These are phyloP conservation scores for Colletotrichum tropicicola DNA, from an alignment of 2,329 filamentous ascomycete genomes.

Conservation along the genomic window DNA sequence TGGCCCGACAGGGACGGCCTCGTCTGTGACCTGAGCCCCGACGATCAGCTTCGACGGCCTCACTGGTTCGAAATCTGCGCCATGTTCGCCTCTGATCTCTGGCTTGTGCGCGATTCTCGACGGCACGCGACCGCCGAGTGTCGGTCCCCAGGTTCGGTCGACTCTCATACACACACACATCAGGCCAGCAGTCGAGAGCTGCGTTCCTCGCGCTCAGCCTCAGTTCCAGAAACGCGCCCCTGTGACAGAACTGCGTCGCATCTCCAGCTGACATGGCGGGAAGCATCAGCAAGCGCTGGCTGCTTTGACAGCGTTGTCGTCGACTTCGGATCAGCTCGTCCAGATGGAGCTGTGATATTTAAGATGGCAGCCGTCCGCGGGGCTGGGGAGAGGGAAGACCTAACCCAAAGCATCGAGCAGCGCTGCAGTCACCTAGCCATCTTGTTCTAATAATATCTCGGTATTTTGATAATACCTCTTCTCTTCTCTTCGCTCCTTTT, in stretches of 20 bases:
- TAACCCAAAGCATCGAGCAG: neutral
- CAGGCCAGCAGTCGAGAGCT: neutral
- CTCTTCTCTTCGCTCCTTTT: neutral
- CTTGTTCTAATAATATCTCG: neutral
- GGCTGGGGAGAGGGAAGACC: neutral
- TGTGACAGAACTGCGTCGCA: slow-evolving; percentile 28
- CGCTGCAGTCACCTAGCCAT: neutral
- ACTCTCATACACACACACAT: neutral
- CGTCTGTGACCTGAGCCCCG: neutral
- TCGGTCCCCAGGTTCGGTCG: neutral
- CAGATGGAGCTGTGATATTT: neutral
- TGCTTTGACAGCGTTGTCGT: neutral
- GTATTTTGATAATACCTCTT: neutral
- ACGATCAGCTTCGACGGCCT: slow-evolving; percentile 20
- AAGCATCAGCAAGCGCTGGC: slow-evolving; percentile 3
- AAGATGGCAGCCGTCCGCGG: slow-evolving; percentile 4
- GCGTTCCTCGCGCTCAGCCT: slow-evolving; percentile 12
- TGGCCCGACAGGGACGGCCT: slow-evolving; percentile 32
- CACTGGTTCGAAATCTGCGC: slow-evolving; percentile 32
- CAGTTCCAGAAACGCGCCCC: slow-evolving; percentile 16
- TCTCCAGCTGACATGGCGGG: neutral
- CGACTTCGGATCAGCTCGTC: neutral
- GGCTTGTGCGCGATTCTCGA: slow-evolving; percentile 14
- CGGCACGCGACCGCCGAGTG: slow-evolving; percentile 2
- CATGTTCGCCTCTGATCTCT: neutral